Evolutionary conservation across 257 asterid genomes (phyloP).

Genomic region (Osmanthus fragrans): DNA sequence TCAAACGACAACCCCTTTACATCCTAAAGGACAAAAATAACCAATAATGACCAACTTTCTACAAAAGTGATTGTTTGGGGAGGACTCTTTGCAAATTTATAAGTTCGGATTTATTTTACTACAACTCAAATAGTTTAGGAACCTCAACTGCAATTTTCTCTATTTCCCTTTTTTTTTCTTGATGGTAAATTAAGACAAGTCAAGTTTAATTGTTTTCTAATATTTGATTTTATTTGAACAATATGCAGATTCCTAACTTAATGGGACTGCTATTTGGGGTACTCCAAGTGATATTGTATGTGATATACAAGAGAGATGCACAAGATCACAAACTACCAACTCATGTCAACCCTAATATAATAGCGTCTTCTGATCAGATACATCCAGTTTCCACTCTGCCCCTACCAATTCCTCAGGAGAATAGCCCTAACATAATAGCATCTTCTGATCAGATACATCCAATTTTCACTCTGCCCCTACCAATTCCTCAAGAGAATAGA

Average conservation of each 20-base stretch:
- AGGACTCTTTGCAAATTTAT: neutral
- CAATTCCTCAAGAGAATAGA: conserved; percentile 8
- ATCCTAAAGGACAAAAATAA: no score
- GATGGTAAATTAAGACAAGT: no score
- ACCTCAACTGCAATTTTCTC: neutral
- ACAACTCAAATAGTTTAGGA: neutral
- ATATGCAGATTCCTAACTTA: conserved; percentile 43
- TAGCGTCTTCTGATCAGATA: conserved; percentile 18
- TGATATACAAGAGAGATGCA: conserved; percentile 33
- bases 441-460: conserved; percentile 27
- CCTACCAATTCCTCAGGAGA: conserved; percentile 18
- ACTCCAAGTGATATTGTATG: conserved; percentile 46
- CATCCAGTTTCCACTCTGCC: conserved; percentile 32
- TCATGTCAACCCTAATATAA: conserved; percentile 9
- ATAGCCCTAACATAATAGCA: conserved; percentile 4
- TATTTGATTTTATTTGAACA: neutral
- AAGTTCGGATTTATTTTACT: neutral
- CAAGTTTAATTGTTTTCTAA: neutral
- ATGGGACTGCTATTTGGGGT: conserved; percentile 59
- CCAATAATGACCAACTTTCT: neutral
- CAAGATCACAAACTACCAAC: conserved; percentile 34
- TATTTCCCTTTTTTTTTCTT: no score
- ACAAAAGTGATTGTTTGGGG: neutral
- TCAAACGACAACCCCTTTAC: neutral
- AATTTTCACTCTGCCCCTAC: conserved; percentile 26